Evolutionary conservation across 345 rosid species (phyloP), one percentile per base, ranked within the genome.

Genomic region (Aquilaria malaccensis): DNA sequence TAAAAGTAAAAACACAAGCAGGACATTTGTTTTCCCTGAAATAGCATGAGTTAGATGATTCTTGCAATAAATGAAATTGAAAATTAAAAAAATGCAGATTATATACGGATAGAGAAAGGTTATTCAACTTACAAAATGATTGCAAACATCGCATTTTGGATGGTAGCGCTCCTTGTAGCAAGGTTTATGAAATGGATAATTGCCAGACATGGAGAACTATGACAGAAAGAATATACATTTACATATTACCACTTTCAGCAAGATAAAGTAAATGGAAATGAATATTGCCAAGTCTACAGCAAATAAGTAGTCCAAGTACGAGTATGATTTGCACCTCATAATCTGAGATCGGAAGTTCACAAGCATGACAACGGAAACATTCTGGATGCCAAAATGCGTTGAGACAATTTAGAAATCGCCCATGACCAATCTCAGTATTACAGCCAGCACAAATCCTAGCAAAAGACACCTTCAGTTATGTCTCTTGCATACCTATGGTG

Each of bases 111-210:
- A 22, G 22, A 22, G 13, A 31, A 55, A 53, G 37, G 54, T 64
- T 22, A 22, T 22, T 22, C 22, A 29, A 83, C 99, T 78, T 79
- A 94, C 99, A 68, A 83, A 88, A 72, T 71, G 81, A 68, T 68
- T 80, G 85, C 99, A 95, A 61, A 95, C 94, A 76, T 95, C 99
- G 60, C 99, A 95, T 79, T 83, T 95, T 6, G 99, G 99, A 76
- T 91, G 94, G 69, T 81, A 74, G 58, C 74, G 83, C 82, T 90
- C 93, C 82, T 76, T 91, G 64, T 86, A 85, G 85, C 99, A 95
- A 55, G 77, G 63, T 77, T 88, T 86, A 75, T 95, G 99, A 66
- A 81, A 95, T 68, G 89, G 91, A 49, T 75, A 80, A 78, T 88
- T 86, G 61, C 85, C 95, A 10, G 89, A 83, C 79, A 85, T 81